Base-by-base conservation (phyloP, 2,329 filamentous ascomycete genomes). In the Penicillium polonicum region DNA sequence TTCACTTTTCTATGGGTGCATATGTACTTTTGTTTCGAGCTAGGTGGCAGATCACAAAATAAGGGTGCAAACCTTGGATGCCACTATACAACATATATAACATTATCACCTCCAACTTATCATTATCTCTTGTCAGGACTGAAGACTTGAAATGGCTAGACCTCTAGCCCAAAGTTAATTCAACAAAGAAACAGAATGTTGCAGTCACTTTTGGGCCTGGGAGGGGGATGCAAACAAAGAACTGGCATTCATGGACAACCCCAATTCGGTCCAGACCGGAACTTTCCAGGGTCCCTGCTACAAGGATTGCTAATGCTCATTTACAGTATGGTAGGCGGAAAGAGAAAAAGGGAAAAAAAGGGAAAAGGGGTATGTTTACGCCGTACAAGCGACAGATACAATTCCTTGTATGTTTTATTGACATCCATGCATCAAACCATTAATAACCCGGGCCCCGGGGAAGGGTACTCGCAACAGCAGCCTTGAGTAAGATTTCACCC, bases 391-490 rank as follows among this genome's bases (percentile, higher is more conserved):
- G 38, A 50, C 48, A 29, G 21, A 23, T 35, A 29, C 7, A 27
- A 43, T 10, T 33, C 15, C 27, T 52, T 33, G 29, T 19, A 35
- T 52, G 29, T 52, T 48, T 48, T 31, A 48, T 48, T 48, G 42
- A 19, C 42, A 53, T 59, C 25, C 31, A 53, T 31, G 33, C 42
- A 57, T 48, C 41, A 45, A 57, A 31, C 44, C 48, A 48, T 53
- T 39, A 53, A 53, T 53, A 31, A 48, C 21, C 33, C 25, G 17
- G 31, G 35, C 12, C 48, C 17, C 12, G 5, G 5, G 41, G 17
- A 23, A 29, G 21, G 23, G 23, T 23, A 38, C n/a, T 29, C 19
- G n/a, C 9, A 48, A 48, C 31, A 13, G 29, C 19, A 39, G 8
- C 33, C 17, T 17, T 23, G 21, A 42, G 15, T 25, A 13, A n/a